Evolutionary conservation across 1,284 basidiomycete species (phyloP).

Genomic region (Anthracocystis setariae): DNA sequence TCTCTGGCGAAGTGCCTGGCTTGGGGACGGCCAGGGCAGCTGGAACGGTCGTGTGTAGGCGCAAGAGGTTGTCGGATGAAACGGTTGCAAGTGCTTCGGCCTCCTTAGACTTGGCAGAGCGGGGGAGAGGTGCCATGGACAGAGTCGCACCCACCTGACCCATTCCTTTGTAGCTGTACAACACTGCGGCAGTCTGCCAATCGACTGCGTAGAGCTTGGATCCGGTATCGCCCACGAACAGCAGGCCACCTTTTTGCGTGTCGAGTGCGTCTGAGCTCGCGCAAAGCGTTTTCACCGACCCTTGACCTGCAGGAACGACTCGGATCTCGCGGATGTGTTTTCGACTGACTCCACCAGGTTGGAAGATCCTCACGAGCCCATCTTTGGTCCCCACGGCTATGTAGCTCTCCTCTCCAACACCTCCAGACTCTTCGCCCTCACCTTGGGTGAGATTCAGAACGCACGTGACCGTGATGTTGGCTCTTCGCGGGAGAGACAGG

Average conservation of each 20-base stretch:
- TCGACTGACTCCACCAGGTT: constrained; percentile 17
- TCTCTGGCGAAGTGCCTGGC: constrained; percentile 20
- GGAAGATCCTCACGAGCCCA: constrained; percentile 47
- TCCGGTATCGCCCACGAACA: constrained; percentile 53
- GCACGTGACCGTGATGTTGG: constrained; percentile 49
- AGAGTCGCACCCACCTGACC: constrained; percentile 28
- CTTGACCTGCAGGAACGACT: constrained; percentile 33
- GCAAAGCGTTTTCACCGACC: constrained; percentile 39
- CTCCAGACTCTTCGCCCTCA: background rate
- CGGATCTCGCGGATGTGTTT: constrained; percentile 39
- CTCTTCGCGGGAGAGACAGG: constrained; percentile 47
- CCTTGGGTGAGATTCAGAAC: constrained; percentile 21
- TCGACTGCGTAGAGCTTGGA: constrained; percentile 52
- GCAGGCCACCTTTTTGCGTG: constrained; percentile 19
- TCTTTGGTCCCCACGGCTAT: constrained; percentile 51
- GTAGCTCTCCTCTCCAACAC: constrained; percentile 5
- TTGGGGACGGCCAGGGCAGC: constrained; percentile 20
- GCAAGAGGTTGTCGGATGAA: constrained; percentile 34
- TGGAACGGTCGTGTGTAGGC: constrained; percentile 23
- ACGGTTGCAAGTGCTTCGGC: constrained; percentile 28
- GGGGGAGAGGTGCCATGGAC: constrained; percentile 28
- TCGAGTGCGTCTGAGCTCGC: constrained; percentile 20
- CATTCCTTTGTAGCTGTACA: constrained; percentile 48
- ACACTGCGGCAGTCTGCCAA: constrained; percentile 33
- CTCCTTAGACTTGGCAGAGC: background rate